Percentiles rank a stretch among this genome's conserved stretches.
Evolutionary conservation across 768 basidiomycete genomes (phyloP).

Genomic region (Nidularia pulvinata): DNA sequence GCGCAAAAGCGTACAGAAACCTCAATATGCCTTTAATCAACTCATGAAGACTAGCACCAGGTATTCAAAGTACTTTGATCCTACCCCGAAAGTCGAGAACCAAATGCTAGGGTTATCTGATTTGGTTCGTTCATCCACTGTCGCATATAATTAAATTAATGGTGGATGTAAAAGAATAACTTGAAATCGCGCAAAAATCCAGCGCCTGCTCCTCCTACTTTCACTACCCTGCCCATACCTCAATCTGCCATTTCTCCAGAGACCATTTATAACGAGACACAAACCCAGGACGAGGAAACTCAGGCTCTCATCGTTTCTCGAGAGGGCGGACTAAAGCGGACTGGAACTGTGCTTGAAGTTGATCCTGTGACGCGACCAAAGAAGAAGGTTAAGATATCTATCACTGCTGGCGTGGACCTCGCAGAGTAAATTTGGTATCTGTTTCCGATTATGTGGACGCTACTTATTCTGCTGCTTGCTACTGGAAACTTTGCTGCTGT

Average conservation of each 20-base stretch:
- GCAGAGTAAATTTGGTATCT: constrained; percentile 48
- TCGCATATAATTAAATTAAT: too few relatives aligned
- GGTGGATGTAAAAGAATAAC: too few relatives aligned
- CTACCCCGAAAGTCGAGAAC: constrained; percentile 56
- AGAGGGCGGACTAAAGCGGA: constrained; percentile 24
- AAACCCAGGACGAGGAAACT: constrained; percentile 34
- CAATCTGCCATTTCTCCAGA: not conserved
- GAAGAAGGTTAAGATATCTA: constrained; percentile 76
- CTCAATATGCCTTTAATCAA: constrained; percentile 57
- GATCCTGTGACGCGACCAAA: constrained; percentile 23
- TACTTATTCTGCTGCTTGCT: too few relatives aligned
- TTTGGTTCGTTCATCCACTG: constrained; percentile 31
- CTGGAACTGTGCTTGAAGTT: constrained; percentile 19
- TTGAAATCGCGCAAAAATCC: not conserved
- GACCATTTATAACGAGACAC: constrained; percentile 16
- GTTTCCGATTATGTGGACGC: too few relatives aligned
- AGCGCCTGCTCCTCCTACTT: too few relatives aligned
- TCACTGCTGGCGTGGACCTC: constrained; percentile 69
- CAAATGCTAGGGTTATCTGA: constrained; percentile 60
- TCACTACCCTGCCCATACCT: too few relatives aligned
- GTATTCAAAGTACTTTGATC: constrained; percentile 73
- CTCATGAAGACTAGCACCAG: constrained; percentile 37
- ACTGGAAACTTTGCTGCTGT: not conserved
- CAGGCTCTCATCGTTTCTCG: constrained; percentile 3
- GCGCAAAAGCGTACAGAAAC: constrained; percentile 53